phyloP scores from a whole-genome alignment of 2,329 filamentous ascomycete species.

The Penicillium sp. region DNA sequence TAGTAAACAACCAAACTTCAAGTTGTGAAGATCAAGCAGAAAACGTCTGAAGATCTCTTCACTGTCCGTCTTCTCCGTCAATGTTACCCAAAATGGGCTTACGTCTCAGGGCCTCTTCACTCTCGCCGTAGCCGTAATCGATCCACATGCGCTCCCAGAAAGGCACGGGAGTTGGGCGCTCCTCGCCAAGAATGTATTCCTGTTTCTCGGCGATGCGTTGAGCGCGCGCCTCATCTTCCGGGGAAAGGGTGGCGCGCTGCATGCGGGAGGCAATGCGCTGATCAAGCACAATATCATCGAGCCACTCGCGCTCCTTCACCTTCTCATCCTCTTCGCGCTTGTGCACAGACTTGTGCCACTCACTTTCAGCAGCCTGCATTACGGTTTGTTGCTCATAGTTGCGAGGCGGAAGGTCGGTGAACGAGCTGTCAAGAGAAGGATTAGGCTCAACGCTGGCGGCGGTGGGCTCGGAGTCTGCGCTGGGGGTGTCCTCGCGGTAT shows the following conservation, averaged over 20 bases:
- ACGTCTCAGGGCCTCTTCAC: slow-evolving; percentile 37
- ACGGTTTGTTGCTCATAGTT: slow-evolving; percentile 63
- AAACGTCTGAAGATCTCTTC: not conserved
- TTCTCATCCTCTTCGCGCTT: slow-evolving; percentile 53
- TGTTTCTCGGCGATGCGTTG: slow-evolving; percentile 61
- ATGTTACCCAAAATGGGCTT: slow-evolving; percentile 44
- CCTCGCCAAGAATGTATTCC: slow-evolving; percentile 67
- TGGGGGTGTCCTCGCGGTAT: slow-evolving; percentile 34
- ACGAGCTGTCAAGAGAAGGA: slow-evolving; percentile 44
- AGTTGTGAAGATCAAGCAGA: not conserved
- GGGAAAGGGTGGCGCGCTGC: slow-evolving; percentile 69
- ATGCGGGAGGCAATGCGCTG: slow-evolving; percentile 72
- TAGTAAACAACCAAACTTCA: slow-evolving; percentile 19
- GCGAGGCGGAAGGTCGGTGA: slow-evolving; percentile 28
- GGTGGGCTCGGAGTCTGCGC: slow-evolving; percentile 20
- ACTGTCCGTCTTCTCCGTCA: slow-evolving; percentile 30
- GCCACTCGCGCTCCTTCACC: slow-evolving; percentile 70
- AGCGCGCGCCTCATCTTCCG: slow-evolving; percentile 68
- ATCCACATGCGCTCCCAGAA: slow-evolving; percentile 43
- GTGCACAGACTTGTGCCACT: slow-evolving; percentile 81
- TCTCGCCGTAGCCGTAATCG: slow-evolving; percentile 42
- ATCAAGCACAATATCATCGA: slow-evolving; percentile 72
- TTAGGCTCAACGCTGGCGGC: slow-evolving; percentile 17
- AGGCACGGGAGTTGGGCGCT: slow-evolving; percentile 35
- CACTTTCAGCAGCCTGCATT: slow-evolving; percentile 68